phyloP scores from a whole-genome alignment of 2,329 filamentous ascomycete genomes.

The Diaporthe batatas region DNA sequence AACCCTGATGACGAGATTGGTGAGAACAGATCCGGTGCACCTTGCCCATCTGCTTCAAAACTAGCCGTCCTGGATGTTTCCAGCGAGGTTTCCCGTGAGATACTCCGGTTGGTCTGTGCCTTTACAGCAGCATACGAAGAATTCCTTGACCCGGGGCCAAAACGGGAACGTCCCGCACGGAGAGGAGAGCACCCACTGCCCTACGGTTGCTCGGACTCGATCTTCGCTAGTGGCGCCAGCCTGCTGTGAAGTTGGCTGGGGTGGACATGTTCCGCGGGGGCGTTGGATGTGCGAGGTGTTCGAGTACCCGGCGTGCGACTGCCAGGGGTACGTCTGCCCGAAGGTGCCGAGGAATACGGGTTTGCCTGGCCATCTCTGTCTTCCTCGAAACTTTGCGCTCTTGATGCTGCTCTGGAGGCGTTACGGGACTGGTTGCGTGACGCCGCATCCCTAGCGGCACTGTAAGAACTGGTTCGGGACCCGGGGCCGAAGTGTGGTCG shows the following conservation, averaged over 20 bases:
- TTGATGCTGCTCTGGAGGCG: conserved; percentile 33
- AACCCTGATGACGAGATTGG: not conserved
- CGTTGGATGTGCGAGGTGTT: conserved; percentile 19
- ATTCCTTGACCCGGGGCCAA: not conserved
- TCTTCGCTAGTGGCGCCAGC: conserved; percentile 37
- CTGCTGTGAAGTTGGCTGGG: conserved; percentile 38
- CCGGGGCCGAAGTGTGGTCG: conserved; percentile 38
- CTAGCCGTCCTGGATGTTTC: not conserved
- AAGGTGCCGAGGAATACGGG: conserved; percentile 9
- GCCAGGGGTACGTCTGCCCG: conserved; percentile 1
- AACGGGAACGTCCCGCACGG: not conserved
- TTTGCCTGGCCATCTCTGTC: conserved; percentile 14
- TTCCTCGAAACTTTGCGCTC: conserved; percentile 40
- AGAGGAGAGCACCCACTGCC: conserved; percentile 2
- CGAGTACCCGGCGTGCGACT: conserved; percentile 4
- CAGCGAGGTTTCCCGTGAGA: not conserved
- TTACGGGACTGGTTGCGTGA: conserved; percentile 33
- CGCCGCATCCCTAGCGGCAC: conserved; percentile 30
- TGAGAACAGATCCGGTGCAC: not conserved
- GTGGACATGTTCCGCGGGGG: conserved; percentile 25
- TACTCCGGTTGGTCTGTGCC: not conserved
- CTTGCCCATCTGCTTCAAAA: not conserved
- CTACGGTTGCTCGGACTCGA: conserved; percentile 41
- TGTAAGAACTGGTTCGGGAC: conserved; percentile 38
- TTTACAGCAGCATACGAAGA: conserved; percentile 7